phyloP scores from a whole-genome alignment of 1,284 basidiomycete genomes.

The Sanghuangporus baumii region DNA sequence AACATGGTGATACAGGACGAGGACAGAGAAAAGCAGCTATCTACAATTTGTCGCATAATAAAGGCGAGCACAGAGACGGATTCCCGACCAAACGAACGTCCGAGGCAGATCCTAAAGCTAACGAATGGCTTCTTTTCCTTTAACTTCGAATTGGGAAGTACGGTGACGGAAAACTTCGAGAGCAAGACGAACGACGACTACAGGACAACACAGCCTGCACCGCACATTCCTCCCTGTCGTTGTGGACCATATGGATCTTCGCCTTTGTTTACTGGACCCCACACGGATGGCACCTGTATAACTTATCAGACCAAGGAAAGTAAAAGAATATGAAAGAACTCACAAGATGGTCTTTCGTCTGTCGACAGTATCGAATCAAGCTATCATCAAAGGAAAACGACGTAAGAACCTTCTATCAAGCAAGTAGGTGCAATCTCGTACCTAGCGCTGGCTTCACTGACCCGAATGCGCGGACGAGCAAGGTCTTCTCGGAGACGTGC shows the following conservation, averaged over 20 bases:
- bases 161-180: not conserved
- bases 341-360: constrained; percentile 69
- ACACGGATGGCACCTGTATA: constrained; percentile 77
- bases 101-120: not conserved
- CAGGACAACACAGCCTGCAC: constrained; percentile 13
- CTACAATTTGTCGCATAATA: not conserved
- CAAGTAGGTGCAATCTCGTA: constrained; percentile 27
- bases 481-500: constrained; percentile 72
- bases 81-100: not conserved
- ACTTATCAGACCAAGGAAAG: constrained; percentile 13
- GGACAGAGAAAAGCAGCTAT: not conserved
- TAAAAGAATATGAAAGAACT: constrained; percentile 24
- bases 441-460: constrained; percentile 73
- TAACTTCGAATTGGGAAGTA: not conserved
- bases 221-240: constrained; percentile 12
- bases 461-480: constrained; percentile 63
- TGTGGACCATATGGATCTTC: constrained; percentile 74
- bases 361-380: constrained; percentile 71
- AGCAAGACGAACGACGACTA: not conserved
- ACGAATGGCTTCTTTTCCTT: not conserved
- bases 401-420: not conserved
- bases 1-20: constrained; percentile 2
- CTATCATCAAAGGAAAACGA: constrained; percentile 31
- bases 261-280: constrained; percentile 80
- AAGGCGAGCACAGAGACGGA: not conserved